phyloP scores from a whole-genome alignment of 352 stramenopile genomes.

The Pythium folliculosum region DNA sequence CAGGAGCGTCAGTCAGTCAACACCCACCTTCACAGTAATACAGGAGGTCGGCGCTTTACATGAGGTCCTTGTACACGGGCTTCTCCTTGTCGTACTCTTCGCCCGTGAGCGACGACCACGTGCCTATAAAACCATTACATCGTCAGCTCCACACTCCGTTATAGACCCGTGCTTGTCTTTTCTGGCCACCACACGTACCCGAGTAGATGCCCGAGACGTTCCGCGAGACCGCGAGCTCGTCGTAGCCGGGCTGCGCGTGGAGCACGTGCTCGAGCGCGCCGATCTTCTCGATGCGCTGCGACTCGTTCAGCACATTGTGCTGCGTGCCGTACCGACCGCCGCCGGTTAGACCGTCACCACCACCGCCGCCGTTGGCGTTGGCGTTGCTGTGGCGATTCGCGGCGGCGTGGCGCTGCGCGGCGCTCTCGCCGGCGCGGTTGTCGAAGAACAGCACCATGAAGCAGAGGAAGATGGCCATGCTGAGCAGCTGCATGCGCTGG shows the following conservation, averaged over 20 bases:
- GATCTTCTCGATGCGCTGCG: constrained; percentile 51
- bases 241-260: constrained; percentile 48
- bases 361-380: constrained; percentile 38
- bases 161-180: too few species aligned
- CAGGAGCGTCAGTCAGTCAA: not conserved
- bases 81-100: constrained; percentile 66
- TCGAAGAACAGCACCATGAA: constrained; percentile 89
- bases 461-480: constrained; percentile 87
- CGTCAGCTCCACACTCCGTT: too few species aligned
- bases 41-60: constrained; percentile 28
- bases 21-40: too few species aligned
- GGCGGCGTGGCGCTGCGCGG: constrained; percentile 26
- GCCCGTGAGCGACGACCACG: constrained; percentile 56
- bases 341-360: constrained; percentile 6
- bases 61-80: constrained; percentile 63
- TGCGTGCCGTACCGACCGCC: constrained; percentile 22
- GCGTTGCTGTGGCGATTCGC: constrained; percentile 10
- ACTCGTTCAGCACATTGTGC: constrained; percentile 62
- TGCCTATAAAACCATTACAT: constrained; percentile 29
- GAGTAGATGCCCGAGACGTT: constrained; percentile 86
- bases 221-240: constrained; percentile 37
- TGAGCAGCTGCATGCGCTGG: constrained; percentile 87
- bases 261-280: constrained; percentile 55
- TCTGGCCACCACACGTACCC: constrained; percentile 38
- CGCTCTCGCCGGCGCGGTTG: constrained; percentile 53